Conservation (phyloP, 2,329 filamentous ascomycete species). For the Elsinoe batatas region DNA sequence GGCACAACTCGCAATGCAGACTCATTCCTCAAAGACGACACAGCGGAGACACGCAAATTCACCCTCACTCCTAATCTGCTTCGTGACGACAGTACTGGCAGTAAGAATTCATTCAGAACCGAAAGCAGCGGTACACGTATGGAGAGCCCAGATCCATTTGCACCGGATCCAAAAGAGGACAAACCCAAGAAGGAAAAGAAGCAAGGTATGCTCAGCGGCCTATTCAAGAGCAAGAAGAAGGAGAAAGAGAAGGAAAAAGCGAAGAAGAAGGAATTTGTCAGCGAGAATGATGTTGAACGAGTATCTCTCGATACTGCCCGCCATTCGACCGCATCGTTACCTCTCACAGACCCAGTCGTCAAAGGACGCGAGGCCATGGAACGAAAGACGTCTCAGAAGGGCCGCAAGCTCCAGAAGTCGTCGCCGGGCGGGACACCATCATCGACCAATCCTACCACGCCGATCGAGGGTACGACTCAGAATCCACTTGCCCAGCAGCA, state of each 20-base stretch:
- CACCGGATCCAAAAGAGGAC: constrained; percentile 59
- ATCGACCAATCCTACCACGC: constrained; percentile 5
- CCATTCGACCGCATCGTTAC: constrained; percentile 1
- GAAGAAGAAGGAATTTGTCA: constrained; percentile 15
- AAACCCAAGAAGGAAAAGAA: constrained; percentile 66
- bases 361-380: constrained; percentile 11
- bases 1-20: constrained; percentile 85
- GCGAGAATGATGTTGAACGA: constrained; percentile 24
- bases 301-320: constrained; percentile 20
- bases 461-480: background rate
- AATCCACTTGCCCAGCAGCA: constrained; percentile 13
- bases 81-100: constrained; percentile 57
- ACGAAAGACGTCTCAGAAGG: constrained; percentile 13
- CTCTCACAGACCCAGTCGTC: background rate
- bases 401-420: constrained; percentile 20
- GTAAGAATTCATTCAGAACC: constrained; percentile 26
- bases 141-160: constrained; percentile 48
- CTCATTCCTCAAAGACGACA: constrained; percentile 96
- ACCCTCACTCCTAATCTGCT: constrained; percentile 88
- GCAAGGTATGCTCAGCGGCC: constrained; percentile 59
- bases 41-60: constrained; percentile 91
- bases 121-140: constrained; percentile 25
- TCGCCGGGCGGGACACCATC: constrained; percentile 8
- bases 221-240: constrained; percentile 58
- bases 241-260: constrained; percentile 51